Percentiles rank a stretch among this genome's conserved stretches.
Evolutionary conservation across 169 alveolate genomes (phyloP).

Genomic region (Miamiensis avidus): DNA sequence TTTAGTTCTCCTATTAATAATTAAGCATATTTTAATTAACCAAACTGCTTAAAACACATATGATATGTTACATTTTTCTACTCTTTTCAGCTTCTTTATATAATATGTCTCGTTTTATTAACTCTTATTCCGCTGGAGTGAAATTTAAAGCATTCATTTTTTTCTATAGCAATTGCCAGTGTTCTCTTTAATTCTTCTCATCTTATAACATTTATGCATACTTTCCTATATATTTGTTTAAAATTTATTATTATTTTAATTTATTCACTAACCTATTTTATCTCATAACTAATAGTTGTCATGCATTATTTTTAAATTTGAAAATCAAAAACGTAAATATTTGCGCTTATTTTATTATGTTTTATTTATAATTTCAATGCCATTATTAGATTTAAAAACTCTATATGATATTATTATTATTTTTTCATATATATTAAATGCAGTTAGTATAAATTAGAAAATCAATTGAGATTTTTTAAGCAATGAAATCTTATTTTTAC

Average conservation of each 20-base stretch:
- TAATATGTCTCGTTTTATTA: conserved; percentile 61
- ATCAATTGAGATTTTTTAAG: not conserved
- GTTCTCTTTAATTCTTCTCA: conserved; percentile 25
- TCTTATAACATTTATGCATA: conserved; percentile 35
- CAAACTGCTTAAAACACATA: not conserved
- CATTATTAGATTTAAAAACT: not conserved
- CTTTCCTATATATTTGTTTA: conserved; percentile 20
- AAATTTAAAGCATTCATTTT: conserved; percentile 61
- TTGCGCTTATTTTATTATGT: not conserved
- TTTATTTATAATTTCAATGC: conserved; percentile 1
- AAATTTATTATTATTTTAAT: too few relatives aligned
- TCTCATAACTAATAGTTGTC: not conserved
- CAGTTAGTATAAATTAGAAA: not conserved
- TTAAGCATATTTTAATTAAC: not conserved
- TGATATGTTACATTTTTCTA: conserved; percentile 43
- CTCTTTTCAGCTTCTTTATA: conserved; percentile 65
- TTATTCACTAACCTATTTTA: not conserved
- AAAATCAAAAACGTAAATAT: not conserved
- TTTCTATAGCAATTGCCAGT: conserved; percentile 56
- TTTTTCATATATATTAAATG: not conserved
- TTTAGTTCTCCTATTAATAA: conserved; percentile 54
- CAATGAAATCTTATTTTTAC: not conserved
- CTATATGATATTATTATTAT: not conserved
- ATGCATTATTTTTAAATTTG: not conserved
- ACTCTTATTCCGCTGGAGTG: conserved; percentile 62